A percentile compares a stretch with the other conserved stretches of the same genome.
phyloP scores from a whole-genome alignment of 768 basidiomycete genomes.

The Boletus sp. region DNA sequence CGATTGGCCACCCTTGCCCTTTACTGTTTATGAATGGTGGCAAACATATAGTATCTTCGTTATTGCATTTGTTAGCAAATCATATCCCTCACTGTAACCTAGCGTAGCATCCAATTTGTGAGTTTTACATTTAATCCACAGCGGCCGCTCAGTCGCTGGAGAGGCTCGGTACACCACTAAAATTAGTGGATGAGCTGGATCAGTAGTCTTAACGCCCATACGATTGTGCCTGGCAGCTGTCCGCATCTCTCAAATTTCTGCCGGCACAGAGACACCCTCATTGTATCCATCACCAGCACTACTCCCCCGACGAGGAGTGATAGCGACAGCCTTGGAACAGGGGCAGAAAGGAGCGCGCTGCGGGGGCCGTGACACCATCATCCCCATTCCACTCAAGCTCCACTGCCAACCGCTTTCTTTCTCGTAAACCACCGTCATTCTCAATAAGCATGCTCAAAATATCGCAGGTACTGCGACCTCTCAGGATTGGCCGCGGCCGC shows the following conservation, averaged over 20 bases:
- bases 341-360: neutral
- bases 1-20: conserved; percentile 8
- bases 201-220: neutral
- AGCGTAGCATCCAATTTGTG: conserved; percentile 30
- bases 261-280: neutral
- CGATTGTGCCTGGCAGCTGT: neutral
- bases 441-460: conserved; percentile 10
- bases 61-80: conserved; percentile 31
- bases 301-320: neutral
- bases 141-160: neutral
- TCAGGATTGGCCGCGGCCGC: conserved; percentile 3
- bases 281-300: neutral
- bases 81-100: conserved; percentile 38
- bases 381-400: neutral
- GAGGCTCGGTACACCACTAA: too few relatives aligned
- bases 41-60: conserved; percentile 27
- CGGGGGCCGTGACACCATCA: neutral
- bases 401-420: neutral
- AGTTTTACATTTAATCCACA: neutral
- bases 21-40: conserved; percentile 8
- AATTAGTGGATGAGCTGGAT: too few relatives aligned
- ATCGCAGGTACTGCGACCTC: conserved; percentile 10
- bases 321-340: neutral
- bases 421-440: neutral
- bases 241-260: neutral